Conservation (phyloP, 2,329 filamentous ascomycete species). For the Penicillium sp. region DNA sequence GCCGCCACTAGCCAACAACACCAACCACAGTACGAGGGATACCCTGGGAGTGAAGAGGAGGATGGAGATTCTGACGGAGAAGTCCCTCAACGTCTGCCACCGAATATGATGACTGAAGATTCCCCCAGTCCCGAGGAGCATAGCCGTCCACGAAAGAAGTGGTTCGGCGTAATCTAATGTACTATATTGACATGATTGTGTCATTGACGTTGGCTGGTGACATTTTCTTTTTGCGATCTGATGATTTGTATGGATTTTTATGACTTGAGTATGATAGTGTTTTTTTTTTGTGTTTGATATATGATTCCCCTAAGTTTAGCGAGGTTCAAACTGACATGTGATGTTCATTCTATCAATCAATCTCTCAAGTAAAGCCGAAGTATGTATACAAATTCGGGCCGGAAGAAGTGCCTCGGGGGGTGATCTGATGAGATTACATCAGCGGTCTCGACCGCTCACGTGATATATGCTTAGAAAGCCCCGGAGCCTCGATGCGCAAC, state of each 20-base stretch:
- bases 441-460: constrained; percentile 12
- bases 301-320: constrained; percentile 5
- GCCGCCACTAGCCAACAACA: constrained; percentile 18
- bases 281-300: background rate
- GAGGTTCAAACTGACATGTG: background rate
- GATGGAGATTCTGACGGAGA: constrained; percentile 17
- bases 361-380: background rate
- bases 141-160: constrained; percentile 32
- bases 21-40: constrained; percentile 21
- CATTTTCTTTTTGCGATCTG: constrained; percentile 1
- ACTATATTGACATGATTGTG: constrained; percentile 17
- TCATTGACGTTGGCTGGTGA: constrained; percentile 2
- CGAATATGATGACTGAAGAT: constrained; percentile 9
- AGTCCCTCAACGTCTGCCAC: constrained; percentile 18
- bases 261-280: background rate
- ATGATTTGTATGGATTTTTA: constrained; percentile 12
- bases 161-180: constrained; percentile 32
- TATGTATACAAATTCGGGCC: constrained; percentile 1
- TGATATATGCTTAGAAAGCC: constrained; percentile 11
- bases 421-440: constrained; percentile 7
- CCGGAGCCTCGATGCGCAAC: background rate
- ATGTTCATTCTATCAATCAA: background rate
- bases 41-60: constrained; percentile 24
- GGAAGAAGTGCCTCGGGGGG: background rate
- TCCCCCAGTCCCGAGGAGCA: constrained; percentile 8